Evolutionary conservation across 2,329 filamentous ascomycete species (phyloP), one percentile per base, ranked within the genome.

Genomic region (Ophiocordyceps camponoti-floridani): DNA sequence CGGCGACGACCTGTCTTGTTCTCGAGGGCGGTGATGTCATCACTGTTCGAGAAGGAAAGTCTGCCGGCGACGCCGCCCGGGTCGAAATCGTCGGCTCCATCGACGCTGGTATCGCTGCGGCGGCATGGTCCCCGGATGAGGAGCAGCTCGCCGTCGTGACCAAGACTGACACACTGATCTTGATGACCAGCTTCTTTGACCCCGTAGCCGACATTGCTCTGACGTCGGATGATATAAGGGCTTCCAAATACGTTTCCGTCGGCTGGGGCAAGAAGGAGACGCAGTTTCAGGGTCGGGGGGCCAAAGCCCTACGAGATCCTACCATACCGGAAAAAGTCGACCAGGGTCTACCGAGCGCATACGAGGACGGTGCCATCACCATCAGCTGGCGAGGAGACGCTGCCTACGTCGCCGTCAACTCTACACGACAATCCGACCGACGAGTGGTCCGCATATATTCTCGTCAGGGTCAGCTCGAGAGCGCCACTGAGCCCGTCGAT

Each of bases 191-290:
- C 49, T 78, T 80, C 26, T 94, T 96, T 51, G 89, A 96, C 53
- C 81, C 80, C 46, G 77, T 94, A 40, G 76, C 82, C 31, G 83
- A 88, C 60, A 72, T 84, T 44, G 66, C 70, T 31, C 77, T 96
- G 60, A 76, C 74, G 0, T 58, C 68, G 0, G 84, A 88, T 41
- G 89, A 94, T 61, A 73, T 94, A 50, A 82, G 82, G 53, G 76
- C 78, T n/a, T 96, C 83, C 26, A 91, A 82, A 59, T 88, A 95
- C 66, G 91, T 95, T 46, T 93, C 87, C 18, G 89, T 98, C 19
- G 91, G 91, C 43, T 98, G 91, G 91, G 91, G 91, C 47, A 96
- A 96, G 67, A 86, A 84, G 58, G 91, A 98, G 63, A 98, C 91
- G 0, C 91, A 98, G 60, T 98, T 98, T 60, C 84, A 95, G 57